phyloP scores from a whole-genome alignment of 2,329 filamentous ascomycete genomes.

The Penicillium brevicompactum region DNA sequence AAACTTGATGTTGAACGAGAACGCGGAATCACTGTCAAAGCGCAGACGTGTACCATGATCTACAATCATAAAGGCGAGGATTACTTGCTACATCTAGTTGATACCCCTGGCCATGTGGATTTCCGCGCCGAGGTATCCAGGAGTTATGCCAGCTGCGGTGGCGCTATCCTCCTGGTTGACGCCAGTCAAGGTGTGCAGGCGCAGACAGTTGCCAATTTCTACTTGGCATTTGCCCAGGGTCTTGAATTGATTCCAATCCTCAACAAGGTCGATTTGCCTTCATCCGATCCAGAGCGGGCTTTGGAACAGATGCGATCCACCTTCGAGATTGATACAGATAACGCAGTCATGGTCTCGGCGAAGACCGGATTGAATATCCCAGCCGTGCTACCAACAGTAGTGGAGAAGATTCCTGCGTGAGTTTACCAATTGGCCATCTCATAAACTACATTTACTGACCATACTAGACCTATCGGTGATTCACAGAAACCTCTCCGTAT shows the following conservation, averaged over 20 bases:
- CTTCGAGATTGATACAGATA: constrained; percentile 82
- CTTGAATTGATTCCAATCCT: constrained; percentile 85
- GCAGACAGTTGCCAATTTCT: constrained; percentile 98
- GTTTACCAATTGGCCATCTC: constrained; percentile 21
- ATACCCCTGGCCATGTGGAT: constrained; percentile 96
- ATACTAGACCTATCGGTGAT: constrained; percentile 67
- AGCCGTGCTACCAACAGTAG: constrained; percentile 78
- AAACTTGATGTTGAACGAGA: constrained; percentile 96
- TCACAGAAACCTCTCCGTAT: constrained; percentile 72
- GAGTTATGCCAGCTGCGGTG: constrained; percentile 94
- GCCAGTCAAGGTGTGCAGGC: constrained; percentile 96
- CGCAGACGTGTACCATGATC: constrained; percentile 97
- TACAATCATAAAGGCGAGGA: constrained; percentile 84
- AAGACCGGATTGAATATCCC: constrained; percentile 91
- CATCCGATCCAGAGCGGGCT: constrained; percentile 83
- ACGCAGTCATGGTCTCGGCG: constrained; percentile 78
- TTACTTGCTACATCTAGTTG: constrained; percentile 91
- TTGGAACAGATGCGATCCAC: constrained; percentile 81
- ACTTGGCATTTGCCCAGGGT: constrained; percentile 91
- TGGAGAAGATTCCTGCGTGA: constrained; percentile 76
- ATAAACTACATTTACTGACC: constrained; percentile 20
- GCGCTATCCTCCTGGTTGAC: constrained; percentile 88
- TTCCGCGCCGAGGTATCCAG: constrained; percentile 95
- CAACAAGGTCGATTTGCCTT: constrained; percentile 94
- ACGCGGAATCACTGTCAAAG: constrained; percentile 96